phyloP scores from a whole-genome alignment of 2,329 filamentous ascomycete genomes.

The Penicillium sp. region DNA sequence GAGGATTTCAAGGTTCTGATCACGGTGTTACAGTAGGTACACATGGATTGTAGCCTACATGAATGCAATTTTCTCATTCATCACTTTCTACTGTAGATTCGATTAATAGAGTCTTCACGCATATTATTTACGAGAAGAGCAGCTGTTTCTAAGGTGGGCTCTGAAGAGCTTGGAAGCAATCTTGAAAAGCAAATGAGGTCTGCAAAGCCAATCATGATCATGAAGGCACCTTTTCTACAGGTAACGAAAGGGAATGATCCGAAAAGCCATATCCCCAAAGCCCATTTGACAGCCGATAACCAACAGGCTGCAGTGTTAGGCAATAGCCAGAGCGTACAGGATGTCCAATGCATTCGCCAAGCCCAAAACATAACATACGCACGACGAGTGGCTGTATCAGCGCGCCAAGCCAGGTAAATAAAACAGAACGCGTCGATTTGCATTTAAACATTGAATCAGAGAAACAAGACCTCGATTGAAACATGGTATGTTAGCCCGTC shows the following conservation, averaged over 20 bases:
- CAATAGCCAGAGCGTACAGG: neutral
- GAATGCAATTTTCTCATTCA: neutral
- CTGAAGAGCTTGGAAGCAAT: too few species aligned
- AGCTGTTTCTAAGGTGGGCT: too few species aligned
- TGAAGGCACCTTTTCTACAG: too few species aligned
- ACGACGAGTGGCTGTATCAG: neutral
- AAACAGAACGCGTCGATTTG: neutral
- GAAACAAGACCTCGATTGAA: neutral
- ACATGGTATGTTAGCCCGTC: constrained; percentile 20
- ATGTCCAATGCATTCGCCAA: neutral
- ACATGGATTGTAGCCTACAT: neutral
- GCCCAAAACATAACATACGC: neutral
- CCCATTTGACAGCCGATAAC: neutral
- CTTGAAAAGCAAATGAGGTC: too few species aligned
- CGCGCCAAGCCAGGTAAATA: neutral
- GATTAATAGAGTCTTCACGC: too few species aligned
- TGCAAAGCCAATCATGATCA: too few species aligned
- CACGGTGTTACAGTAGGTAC: neutral
- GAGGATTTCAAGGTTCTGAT: neutral
- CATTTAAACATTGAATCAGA: neutral
- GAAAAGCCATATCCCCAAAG: neutral
- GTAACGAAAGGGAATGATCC: too few species aligned
- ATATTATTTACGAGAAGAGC: too few species aligned
- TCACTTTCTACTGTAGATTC: neutral
- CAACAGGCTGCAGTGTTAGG: neutral